Evolutionary conservation across 2,329 filamentous ascomycete species (phyloP).

Genomic region (Pseudocercospora cruenta): DNA sequence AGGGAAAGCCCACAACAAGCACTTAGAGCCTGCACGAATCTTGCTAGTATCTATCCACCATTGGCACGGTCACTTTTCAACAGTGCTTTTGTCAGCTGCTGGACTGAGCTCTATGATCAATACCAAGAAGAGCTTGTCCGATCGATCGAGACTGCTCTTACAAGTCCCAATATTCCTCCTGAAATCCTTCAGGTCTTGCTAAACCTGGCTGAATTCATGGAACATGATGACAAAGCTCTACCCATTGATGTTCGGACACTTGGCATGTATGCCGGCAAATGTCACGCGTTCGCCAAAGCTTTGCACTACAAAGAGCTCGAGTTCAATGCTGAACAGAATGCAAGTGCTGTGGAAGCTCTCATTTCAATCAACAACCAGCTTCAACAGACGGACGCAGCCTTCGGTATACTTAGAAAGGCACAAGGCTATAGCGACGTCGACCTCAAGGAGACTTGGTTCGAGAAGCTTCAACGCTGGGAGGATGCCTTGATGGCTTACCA

Average conservation of each 20-base stretch:
- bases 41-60: constrained; percentile 89
- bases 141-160: constrained; percentile 93
- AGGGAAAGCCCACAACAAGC: constrained; percentile 97
- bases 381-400: constrained; percentile 97
- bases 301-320: constrained; percentile 99
- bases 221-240: constrained; percentile 97
- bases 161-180: constrained; percentile 91
- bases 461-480: constrained; percentile 97
- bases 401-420: constrained; percentile 94
- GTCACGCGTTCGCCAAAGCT: constrained; percentile 96
- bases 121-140: constrained; percentile 96
- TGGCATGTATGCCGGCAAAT: constrained; percentile 92
- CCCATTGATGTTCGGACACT: constrained; percentile 96
- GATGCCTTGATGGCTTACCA: constrained; percentile 93
- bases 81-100: constrained; percentile 97
- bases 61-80: constrained; percentile 95
- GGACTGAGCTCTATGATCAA: constrained; percentile 95
- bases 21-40: constrained; percentile 84
- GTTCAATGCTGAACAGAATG: constrained; percentile 96
- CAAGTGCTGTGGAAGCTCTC: constrained; percentile 90
- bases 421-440: constrained; percentile 96
- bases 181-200: constrained; percentile 92
- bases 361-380: constrained; percentile 99
- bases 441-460: constrained; percentile 97
- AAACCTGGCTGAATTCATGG: constrained; percentile 99